Conservation (phyloP, 345 rosid genomes). For the Lumnitzera littorea region DNA sequence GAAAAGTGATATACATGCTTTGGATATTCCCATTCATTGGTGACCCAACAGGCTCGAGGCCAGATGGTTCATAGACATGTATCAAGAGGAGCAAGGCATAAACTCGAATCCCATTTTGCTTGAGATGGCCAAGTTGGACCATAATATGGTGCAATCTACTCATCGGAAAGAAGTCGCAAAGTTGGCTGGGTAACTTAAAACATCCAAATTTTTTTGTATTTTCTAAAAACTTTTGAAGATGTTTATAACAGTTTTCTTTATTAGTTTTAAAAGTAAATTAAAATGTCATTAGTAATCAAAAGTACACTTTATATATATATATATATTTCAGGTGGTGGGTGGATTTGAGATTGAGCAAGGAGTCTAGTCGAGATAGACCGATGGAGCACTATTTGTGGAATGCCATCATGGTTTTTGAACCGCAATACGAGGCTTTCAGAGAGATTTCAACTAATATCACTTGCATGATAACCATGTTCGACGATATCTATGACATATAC, state of each 20-base stretch:
- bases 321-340: conserved; percentile 19
- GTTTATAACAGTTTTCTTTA: too few relatives aligned
- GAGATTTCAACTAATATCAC: conserved; percentile 8
- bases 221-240: too few relatives aligned
- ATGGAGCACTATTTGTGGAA: conserved; percentile 18
- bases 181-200: conserved; percentile 9
- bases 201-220: background rate
- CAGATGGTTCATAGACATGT: conserved; percentile 12
- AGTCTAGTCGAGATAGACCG: conserved; percentile 13
- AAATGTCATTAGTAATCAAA: too few relatives aligned
- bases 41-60: conserved; percentile 14
- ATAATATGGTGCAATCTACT: conserved; percentile 6
- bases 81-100: background rate
- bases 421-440: conserved; percentile 11
- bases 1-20: conserved; percentile 5
- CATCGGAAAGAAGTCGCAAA: conserved; percentile 4
- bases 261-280: too few relatives aligned
- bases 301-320: background rate
- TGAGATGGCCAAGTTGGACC: conserved; percentile 7
- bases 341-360: conserved; percentile 15
- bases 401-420: conserved; percentile 13
- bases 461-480: conserved; percentile 10
- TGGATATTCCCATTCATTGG: conserved; percentile 15
- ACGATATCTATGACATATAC: conserved; percentile 14
- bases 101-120: background rate